Base-by-base conservation (phyloP, 2,329 filamentous ascomycete species). In the Elsinoe necatrix region DNA sequence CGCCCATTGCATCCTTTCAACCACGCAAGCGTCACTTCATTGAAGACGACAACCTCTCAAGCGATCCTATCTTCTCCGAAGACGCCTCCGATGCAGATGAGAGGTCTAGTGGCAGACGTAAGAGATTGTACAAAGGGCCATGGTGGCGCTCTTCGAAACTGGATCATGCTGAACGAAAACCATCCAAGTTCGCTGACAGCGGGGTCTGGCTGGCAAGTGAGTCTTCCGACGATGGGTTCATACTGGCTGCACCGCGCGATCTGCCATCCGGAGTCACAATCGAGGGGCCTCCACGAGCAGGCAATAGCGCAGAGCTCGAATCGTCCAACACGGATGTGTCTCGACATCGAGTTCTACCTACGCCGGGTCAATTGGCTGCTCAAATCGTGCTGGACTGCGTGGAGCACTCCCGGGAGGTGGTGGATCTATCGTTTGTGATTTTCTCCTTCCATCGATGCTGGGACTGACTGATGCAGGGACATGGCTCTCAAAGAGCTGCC, bases 21-120 rank as follows among this genome's bases (percentile, higher is more conserved):
- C 27, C 27, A 9, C 64, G 67, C n/a, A 71, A 70, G 57, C 64
- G 68, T 29, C 64, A 62, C 34, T 61, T 66, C 21, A 61, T 60
- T 4, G 67, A 67, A 34, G 64, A 64, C 47, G 68, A 61, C 29
- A 64, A 61, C 59, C 72, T 79, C 61, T 87, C 84, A 18, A 87
- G 85, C 65, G 85, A 89, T 64, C 84, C 84, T 2, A 78, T 87
- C 23, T 89, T 89, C 69, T 87, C 84, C 66, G 85, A 89, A 58
- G 84, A 87, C 63, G 63, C 62, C 1, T 67, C 66, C 5, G 84
- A 86, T 59, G 84, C 85, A 63, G 87, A 87, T 64, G 72, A 75
- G 21, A 72, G 78, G 48, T 31, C 55, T 2, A 55, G 52, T 2
- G 76, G 75, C 1, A 75, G 77, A 61, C 77, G 79, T 59, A 88